A percentile compares a stretch with the other conserved stretches of the same genome.
Conservation (phyloP, 208 protist species). For the Acanthamoeba rhysodes region DNA sequence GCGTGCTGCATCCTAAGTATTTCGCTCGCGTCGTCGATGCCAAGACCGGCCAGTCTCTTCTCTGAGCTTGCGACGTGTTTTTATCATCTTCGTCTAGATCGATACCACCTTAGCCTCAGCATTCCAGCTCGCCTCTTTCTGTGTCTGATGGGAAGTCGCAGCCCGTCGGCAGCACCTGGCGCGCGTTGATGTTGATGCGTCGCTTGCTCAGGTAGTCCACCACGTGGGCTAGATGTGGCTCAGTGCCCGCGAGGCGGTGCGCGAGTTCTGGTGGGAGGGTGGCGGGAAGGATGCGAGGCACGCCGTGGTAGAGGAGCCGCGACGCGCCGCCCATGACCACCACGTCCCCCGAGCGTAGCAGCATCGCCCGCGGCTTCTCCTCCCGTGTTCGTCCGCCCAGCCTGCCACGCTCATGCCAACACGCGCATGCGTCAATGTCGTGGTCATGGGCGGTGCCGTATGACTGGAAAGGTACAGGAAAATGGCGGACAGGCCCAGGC, state of each 20-base stretch:
- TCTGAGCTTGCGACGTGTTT: not conserved
- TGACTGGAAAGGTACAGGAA: not conserved
- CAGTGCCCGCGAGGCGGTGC: not conserved
- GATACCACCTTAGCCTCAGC: too few species aligned
- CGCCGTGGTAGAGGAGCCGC: constrained; percentile 24
- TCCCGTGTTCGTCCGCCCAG: not conserved
- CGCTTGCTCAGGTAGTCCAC: not conserved
- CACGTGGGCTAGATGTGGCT: not conserved
- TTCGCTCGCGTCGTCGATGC: constrained; percentile 1
- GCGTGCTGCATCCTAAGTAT: constrained; percentile 71
- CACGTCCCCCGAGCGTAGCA: constrained; percentile 26
- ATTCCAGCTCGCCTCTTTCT: too few species aligned
- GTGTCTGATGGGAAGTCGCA: not conserved
- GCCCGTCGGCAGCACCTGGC: not conserved
- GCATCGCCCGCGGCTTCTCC: constrained; percentile 9
- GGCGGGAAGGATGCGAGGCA: not conserved
- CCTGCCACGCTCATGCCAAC: not conserved
- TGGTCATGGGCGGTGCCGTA: too few species aligned
- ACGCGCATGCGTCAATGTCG: not conserved
- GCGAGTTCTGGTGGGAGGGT: not conserved
- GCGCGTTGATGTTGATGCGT: constrained; percentile 58
- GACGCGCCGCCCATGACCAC: constrained; percentile 51
- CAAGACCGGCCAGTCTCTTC: not conserved
- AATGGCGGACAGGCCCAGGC: constrained; percentile 20
- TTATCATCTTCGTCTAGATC: too few species aligned